Base-by-base conservation (phyloP, 345 rosid species). In the Eucalyptus victrix region DNA sequence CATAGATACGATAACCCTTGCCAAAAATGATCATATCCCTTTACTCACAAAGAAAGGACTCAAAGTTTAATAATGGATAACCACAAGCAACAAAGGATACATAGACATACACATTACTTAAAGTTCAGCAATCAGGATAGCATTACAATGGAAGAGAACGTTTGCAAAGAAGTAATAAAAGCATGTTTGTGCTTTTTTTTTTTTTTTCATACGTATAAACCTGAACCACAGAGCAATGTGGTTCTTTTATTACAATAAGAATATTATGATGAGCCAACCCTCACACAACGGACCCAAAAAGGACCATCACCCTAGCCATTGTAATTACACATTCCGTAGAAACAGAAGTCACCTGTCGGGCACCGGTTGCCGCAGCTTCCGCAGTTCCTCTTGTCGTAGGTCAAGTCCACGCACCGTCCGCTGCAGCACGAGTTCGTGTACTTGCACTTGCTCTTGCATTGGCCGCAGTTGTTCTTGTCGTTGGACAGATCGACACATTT, bases 301-400 rank as follows among this genome's bases (percentile, higher is more conserved):
- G 30, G 85, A 21, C 85, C 47, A 12, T 5, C 62, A 24, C 62
- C 47, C 28, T 76, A 76, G 24, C 85, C 85, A 40, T 76, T 94
- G 90, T 97, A 97, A 88, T 93, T 91, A 81, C 99, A 97, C 92
- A 96, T 87, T n/a, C 98, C 98, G 86, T 93, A 95, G 53, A 95
- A 93, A 89, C 99, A 97, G 21, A 11, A 86, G 40, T 90, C 89
- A 8, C 94, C 95, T 1, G 4, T 1, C 2, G 86, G 12, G 92
- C 99, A 97, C 51, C 91, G 91, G 86, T 95, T 91, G 91, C 93
- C 94, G 93, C 99, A 97, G 24, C 44, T 60, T 15, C 99, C 97
- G 18, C 99, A 97, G 89, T 97, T 96, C 53, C 98, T 95, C 92
- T 95, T 96, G 65, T 97, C 98, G 58, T 90, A 93, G 34, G 92